A percentile compares a stretch with the other conserved stretches of the same genome.
These are phyloP conservation scores for Apiotrichum gracile DNA, from an alignment of 1,284 basidiomycete genomes.

Conservation along the genomic window DNA sequence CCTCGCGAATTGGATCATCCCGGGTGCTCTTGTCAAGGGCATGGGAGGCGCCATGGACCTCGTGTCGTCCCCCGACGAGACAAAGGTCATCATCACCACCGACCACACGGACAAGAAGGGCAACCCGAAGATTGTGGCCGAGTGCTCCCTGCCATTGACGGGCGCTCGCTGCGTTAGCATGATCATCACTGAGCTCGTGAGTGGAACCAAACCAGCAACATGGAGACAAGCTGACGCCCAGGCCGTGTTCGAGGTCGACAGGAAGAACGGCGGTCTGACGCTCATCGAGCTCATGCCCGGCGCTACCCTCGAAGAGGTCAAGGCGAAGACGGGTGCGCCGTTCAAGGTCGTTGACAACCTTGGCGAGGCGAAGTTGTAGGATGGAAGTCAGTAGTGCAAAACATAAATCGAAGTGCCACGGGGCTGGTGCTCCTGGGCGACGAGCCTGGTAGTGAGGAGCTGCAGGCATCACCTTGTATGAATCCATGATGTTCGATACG, in stretches of 20 bases:
- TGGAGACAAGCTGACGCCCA: background rate
- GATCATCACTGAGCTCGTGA: constrained; percentile 78
- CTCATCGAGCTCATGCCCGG: constrained; percentile 79
- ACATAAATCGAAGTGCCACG: too few relatives aligned
- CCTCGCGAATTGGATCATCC: constrained; percentile 95
- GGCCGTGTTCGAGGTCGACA: constrained; percentile 80
- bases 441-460: too few relatives aligned
- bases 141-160: constrained; percentile 80
- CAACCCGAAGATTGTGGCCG: constrained; percentile 73
- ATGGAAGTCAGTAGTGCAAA: background rate
- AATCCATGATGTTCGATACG: too few relatives aligned
- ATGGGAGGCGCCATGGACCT: constrained; percentile 96
- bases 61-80: constrained; percentile 85
- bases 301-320: constrained; percentile 74
- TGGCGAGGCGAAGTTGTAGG: constrained; percentile 1
- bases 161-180: constrained; percentile 77
- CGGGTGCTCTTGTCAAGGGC: constrained; percentile 82
- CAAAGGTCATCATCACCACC: constrained; percentile 47
- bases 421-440: too few relatives aligned
- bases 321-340: constrained; percentile 72
- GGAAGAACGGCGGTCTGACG: constrained; percentile 60
- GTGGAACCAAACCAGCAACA: background rate
- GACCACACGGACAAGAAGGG: constrained; percentile 76
- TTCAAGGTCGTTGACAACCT: constrained; percentile 54
- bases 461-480: too few relatives aligned